phyloP scores from a whole-genome alignment of 1,284 basidiomycete genomes.

The Apiotrichum brassicae region DNA sequence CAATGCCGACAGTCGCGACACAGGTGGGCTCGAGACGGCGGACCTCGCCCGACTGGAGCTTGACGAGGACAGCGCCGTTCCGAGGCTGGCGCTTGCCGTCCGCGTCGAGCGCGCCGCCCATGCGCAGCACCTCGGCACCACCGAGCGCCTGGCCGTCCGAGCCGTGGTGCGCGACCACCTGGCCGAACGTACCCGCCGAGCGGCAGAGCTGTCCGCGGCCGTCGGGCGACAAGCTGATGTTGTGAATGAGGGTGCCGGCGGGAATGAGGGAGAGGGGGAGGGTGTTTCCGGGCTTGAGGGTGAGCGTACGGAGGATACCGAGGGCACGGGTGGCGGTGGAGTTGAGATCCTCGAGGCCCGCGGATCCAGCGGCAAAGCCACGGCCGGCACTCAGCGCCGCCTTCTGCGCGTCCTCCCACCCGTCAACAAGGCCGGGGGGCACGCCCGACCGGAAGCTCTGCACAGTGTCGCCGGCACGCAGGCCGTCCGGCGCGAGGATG shows the following conservation, averaged over 20 bases:
- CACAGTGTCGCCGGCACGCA: slow-evolving; percentile 81
- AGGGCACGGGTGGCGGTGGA: slow-evolving; percentile 52
- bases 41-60: slow-evolving; percentile 87
- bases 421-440: slow-evolving; percentile 66
- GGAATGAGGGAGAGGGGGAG: slow-evolving; percentile 88
- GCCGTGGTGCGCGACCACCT: slow-evolving; percentile 62
- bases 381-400: not conserved
- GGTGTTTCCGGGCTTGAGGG: slow-evolving; percentile 87
- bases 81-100: slow-evolving; percentile 23
- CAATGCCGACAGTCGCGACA: slow-evolving; percentile 81
- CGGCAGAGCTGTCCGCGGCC: slow-evolving; percentile 80
- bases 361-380: slow-evolving; percentile 43
- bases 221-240: slow-evolving; percentile 66
- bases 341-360: slow-evolving; percentile 52
- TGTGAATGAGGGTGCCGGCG: slow-evolving; percentile 84
- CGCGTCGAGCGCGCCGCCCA: slow-evolving; percentile 27
- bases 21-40: slow-evolving; percentile 76
- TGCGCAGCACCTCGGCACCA: slow-evolving; percentile 35
- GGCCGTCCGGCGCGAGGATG: slow-evolving; percentile 83
- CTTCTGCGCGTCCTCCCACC: slow-evolving; percentile 49
- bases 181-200: slow-evolving; percentile 79
- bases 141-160: slow-evolving; percentile 48
- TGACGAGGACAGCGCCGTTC: slow-evolving; percentile 57
- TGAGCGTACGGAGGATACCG: slow-evolving; percentile 77
- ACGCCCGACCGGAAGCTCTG: slow-evolving; percentile 80